phyloP scores from a whole-genome alignment of 306 rosid species.

The Abrus precatorius region DNA sequence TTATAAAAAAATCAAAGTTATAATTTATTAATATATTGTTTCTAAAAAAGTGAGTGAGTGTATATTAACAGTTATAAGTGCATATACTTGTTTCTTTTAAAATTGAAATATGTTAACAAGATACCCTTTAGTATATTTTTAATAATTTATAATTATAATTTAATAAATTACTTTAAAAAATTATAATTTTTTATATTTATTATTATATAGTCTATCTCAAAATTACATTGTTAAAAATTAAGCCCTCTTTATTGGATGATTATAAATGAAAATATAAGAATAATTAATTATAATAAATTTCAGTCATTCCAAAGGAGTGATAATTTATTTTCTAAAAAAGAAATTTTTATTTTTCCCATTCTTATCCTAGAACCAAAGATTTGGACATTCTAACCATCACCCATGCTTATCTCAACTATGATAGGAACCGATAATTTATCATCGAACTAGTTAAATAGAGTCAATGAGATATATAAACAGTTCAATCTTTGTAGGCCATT shows the following conservation, averaged over 20 bases:
- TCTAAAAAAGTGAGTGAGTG: too few relatives aligned
- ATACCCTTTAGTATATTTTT: too few relatives aligned
- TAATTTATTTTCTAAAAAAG: not conserved
- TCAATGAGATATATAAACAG: constrained; percentile 29
- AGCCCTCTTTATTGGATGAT: not conserved
- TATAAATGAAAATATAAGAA: not conserved
- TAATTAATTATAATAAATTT: not conserved
- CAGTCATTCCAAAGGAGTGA: not conserved
- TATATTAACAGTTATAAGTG: too few relatives aligned
- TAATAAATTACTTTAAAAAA: too few relatives aligned
- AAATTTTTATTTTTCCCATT: not conserved
- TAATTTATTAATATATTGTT: too few relatives aligned
- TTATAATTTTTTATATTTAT: too few relatives aligned
- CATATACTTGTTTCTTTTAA: too few relatives aligned
- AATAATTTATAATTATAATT: too few relatives aligned
- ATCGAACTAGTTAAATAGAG: constrained; percentile 16
- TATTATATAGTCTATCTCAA: not conserved
- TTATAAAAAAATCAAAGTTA: too few relatives aligned
- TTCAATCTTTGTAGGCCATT: constrained; percentile 26
- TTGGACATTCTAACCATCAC: constrained; percentile 55
- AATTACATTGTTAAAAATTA: not conserved
- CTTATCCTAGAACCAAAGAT: constrained; percentile 42
- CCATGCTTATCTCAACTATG: constrained; percentile 42
- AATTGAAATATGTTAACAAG: too few relatives aligned
- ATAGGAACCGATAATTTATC: constrained; percentile 5